Evolutionary conservation across 139 green algal genomes (phyloP).

Genomic region (Penium margaritaceum): DNA sequence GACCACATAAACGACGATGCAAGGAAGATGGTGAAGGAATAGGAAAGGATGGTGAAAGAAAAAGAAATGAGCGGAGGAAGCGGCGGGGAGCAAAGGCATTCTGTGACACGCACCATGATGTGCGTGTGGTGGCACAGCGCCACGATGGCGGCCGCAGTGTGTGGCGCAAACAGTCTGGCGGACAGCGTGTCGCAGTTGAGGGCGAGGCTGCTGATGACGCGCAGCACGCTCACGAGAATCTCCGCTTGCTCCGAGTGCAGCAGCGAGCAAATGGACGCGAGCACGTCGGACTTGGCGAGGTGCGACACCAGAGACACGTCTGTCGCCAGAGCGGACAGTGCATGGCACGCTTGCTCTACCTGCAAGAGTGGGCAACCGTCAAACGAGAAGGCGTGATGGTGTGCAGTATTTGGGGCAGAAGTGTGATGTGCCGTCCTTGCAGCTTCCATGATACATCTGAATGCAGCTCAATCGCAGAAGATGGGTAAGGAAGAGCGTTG

Average conservation of each 20-base stretch:
- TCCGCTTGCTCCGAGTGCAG: conserved; percentile 28
- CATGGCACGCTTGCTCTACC: conserved; percentile 23
- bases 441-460: no score
- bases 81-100: not conserved
- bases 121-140: conserved; percentile 27
- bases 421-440: no score
- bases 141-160: not conserved
- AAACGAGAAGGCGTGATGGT: no score
- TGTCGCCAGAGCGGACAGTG: conserved; percentile 28
- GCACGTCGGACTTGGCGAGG: conserved; percentile 41
- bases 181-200: conserved; percentile 29
- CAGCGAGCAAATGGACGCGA: conserved; percentile 30
- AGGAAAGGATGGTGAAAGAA: not conserved
- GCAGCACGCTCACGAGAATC: conserved; percentile 38
- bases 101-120: not conserved
- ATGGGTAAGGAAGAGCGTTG: no score
- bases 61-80: not conserved
- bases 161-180: no score
- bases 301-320: conserved; percentile 31
- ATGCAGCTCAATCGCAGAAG: no score
- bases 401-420: no score
- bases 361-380: no score
- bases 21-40: no score
- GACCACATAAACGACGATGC: no score
- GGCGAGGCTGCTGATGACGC: conserved; percentile 31